Base-by-base conservation (phyloP, 2,329 filamentous ascomycete species). In the Cladophialophora carrionii region DNA sequence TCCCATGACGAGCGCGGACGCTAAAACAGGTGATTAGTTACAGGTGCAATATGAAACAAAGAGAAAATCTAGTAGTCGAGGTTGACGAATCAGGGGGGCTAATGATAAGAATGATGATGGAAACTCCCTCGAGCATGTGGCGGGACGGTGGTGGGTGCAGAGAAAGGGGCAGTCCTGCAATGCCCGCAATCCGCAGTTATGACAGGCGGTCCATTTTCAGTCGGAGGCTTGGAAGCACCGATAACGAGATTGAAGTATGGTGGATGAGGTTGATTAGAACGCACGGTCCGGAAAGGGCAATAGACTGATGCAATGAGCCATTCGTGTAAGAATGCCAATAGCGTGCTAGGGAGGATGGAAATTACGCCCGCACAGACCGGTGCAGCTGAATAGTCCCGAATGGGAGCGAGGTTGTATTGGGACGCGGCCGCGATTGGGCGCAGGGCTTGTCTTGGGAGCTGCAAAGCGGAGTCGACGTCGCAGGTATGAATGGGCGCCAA, bases 1-100 rank as follows among this genome's bases (percentile, higher is more conserved):
- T 65, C 62, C 69, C 69, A 71, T 31, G 67, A 55, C 24, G 65
- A 65, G 24, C 64, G 64, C 43, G 63, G 63, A 32, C 64, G 69
- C 69, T 71, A 68, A 32, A 53, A 66, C n/a, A 51, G 26, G 32
- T 31, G 34, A 43, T 69, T 65, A 69, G 67, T 57, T 51, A 57
- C 52, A 32, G 63, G 32, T 24, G 52, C 53, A 60, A 26, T 43
- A 54, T 37, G 56, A 56, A 62, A 65, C 56, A 51, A 17, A 51
- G 51, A 59, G 49, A 31, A 58, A 41, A 43, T 51, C 4, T 8
- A 57, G 55, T 20, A 12, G 20, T 29, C 9, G 48, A 51, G 37
- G 48, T 58, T 62, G 60, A 32, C 55, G 46, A 60, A 49, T 66
- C 51, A 62, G 49, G n/a, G 24, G 43, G 29, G 48, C 5, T 4